Conservation (phyloP, 257 asterid genomes). For the Apocynum venetum region DNA sequence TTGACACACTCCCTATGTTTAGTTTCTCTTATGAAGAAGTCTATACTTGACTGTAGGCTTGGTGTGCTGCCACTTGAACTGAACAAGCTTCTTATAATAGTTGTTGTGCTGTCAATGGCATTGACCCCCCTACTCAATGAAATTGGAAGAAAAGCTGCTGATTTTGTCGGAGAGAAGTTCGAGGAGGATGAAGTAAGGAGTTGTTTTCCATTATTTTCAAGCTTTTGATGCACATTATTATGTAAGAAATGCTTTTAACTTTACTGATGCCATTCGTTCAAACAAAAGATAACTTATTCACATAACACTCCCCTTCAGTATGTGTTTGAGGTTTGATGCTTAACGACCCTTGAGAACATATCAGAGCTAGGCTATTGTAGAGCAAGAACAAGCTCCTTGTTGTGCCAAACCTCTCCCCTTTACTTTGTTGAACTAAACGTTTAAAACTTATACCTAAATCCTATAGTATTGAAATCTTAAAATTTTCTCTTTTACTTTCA, state of each 20-base stretch:
- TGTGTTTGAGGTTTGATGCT: not conserved
- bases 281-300: not conserved
- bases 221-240: not conserved
- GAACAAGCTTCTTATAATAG: slow-evolving; percentile 95
- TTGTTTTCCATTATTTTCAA: slow-evolving; percentile 9
- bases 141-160: slow-evolving; percentile 73
- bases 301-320: not conserved
- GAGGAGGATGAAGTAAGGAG: slow-evolving; percentile 61
- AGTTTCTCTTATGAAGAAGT: slow-evolving; percentile 15
- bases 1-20: slow-evolving; percentile 6
- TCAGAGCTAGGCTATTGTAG: not conserved
- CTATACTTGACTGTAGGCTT: slow-evolving; percentile 55
- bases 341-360: not conserved
- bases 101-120: slow-evolving; percentile 96
- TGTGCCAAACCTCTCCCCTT: too few species aligned
- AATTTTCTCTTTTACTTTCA: not conserved
- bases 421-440: too few species aligned
- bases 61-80: slow-evolving; percentile 98
- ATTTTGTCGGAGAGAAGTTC: slow-evolving; percentile 56
- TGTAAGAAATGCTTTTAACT: not conserved
- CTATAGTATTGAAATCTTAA: not conserved
- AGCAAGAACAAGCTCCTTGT: not conserved
- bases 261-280: not conserved
- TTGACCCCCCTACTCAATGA: slow-evolving; percentile 94
- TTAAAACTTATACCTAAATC: too few species aligned